Evolutionary conservation across 2,329 filamentous ascomycete species (phyloP).

Genomic region (Neurospora sp.): DNA sequence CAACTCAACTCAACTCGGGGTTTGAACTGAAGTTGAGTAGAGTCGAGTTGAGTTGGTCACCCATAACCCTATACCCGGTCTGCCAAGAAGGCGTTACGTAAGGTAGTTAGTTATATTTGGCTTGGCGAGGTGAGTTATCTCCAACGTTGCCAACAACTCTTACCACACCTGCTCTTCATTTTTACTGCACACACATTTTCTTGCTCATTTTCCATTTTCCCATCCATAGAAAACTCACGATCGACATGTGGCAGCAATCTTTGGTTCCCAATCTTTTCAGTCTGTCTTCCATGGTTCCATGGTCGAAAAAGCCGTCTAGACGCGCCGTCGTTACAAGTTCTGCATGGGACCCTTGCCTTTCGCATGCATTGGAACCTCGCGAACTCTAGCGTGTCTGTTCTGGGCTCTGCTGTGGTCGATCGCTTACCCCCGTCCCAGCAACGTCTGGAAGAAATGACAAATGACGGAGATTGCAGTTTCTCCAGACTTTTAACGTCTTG

Average conservation of each 20-base stretch:
- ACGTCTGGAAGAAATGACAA: not conserved
- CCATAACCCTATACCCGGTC: not conserved
- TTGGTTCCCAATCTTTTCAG: not conserved
- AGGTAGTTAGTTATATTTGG: too few species aligned
- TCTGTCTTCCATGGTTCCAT: not conserved
- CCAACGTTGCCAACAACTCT: too few species aligned
- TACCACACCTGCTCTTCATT: not conserved
- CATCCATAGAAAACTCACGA: not conserved
- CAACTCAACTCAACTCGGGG: not conserved
- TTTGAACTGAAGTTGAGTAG: not conserved
- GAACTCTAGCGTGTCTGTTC: not conserved
- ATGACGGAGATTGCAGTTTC: not conserved
- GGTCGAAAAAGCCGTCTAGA: not conserved
- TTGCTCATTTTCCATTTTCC: not conserved
- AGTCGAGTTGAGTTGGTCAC: not conserved
- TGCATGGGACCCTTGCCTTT: not conserved
- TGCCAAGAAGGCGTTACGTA: too few species aligned
- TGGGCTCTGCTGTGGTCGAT: not conserved
- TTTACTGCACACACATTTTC: not conserved
- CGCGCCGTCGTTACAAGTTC: not conserved
- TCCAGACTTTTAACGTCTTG: not conserved
- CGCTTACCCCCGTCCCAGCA: not conserved
- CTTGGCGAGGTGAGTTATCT: too few species aligned
- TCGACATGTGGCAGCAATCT: not conserved
- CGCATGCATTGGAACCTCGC: not conserved